Evolutionary conservation across 2,329 filamentous ascomycete genomes (phyloP).

Genomic region (Colletotrichum gigasporum): DNA sequence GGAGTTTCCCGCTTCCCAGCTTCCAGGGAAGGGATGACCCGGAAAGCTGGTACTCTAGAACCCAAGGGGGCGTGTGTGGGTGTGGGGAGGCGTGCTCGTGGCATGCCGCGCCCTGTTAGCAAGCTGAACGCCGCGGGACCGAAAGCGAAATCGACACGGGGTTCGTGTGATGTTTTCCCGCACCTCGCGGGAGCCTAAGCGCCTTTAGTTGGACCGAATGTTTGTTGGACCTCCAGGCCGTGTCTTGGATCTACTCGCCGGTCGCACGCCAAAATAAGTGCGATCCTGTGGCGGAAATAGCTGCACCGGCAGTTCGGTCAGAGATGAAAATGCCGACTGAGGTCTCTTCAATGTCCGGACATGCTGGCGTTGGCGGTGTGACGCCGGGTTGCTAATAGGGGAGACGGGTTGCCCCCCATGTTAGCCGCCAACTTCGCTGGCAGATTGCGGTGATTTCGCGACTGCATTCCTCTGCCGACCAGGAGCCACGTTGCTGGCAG

Average conservation of each 20-base stretch:
- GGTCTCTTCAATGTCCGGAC: neutral
- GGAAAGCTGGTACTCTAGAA: slow-evolving; percentile 11
- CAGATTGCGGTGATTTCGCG: neutral
- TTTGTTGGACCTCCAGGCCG: slow-evolving; percentile 2
- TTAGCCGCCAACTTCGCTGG: neutral
- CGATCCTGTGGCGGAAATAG: slow-evolving; percentile 4
- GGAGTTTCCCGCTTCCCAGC: neutral
- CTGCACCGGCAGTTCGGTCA: neutral
- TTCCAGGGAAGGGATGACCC: slow-evolving; percentile 8
- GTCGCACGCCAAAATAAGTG: slow-evolving; percentile 12
- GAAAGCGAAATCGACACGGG: slow-evolving; percentile 23
- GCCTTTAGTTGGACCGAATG: neutral
- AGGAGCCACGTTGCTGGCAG: slow-evolving; percentile 12
- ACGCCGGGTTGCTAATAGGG: neutral
- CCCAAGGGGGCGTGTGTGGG: neutral
- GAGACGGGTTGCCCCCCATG: neutral
- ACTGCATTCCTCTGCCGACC: neutral
- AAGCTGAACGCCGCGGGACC: neutral
- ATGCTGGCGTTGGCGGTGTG: neutral
- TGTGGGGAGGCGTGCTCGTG: slow-evolving; percentile 2
- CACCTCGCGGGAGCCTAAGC: slow-evolving; percentile 3
- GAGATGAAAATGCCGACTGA: neutral
- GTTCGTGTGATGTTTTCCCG: slow-evolving; percentile 6
- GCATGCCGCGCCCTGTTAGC: slow-evolving; percentile 21
- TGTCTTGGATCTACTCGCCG: slow-evolving; percentile 25